phyloP scores from a whole-genome alignment of 495 filamentous ascomycete species.

The Saxophila tyrrhenica region DNA sequence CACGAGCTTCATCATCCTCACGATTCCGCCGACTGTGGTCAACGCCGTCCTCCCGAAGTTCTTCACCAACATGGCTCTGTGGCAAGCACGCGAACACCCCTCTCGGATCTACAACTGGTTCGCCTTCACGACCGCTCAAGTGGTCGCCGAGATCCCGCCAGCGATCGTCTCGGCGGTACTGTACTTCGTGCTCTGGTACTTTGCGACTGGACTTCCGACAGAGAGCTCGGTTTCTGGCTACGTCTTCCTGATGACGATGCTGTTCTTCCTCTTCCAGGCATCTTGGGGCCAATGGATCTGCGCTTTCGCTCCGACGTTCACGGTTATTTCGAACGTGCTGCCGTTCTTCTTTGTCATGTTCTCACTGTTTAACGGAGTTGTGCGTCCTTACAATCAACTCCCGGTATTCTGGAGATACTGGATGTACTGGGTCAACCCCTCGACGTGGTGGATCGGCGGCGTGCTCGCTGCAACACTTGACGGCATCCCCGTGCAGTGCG shows the following conservation, averaged over 20 bases:
- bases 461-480: conserved; percentile 53
- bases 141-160: conserved; percentile 67
- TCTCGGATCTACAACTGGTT: conserved; percentile 73
- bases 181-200: conserved; percentile 76
- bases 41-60: conserved; percentile 80
- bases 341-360: conserved; percentile 77
- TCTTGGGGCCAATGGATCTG: conserved; percentile 80
- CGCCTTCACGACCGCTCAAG: conserved; percentile 65
- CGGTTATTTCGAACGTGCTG: conserved; percentile 64
- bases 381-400: conserved; percentile 28
- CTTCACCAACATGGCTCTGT: conserved; percentile 63
- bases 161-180: conserved; percentile 51
- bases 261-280: conserved; percentile 69
- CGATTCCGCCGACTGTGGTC: conserved; percentile 57
- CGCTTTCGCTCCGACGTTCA: conserved; percentile 68
- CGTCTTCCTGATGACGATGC: conserved; percentile 70
- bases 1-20: conserved; percentile 60
- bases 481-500: conserved; percentile 45
- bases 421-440: conserved; percentile 34
- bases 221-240: conserved; percentile 60
- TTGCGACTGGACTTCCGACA: conserved; percentile 55
- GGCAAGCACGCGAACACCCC: conserved; percentile 65
- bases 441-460: conserved; percentile 56
- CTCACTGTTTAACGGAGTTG: conserved; percentile 56
- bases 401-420: conserved; percentile 33